Conservation (phyloP, 2,329 filamentous ascomycete genomes). For the Nemania serpens region DNA sequence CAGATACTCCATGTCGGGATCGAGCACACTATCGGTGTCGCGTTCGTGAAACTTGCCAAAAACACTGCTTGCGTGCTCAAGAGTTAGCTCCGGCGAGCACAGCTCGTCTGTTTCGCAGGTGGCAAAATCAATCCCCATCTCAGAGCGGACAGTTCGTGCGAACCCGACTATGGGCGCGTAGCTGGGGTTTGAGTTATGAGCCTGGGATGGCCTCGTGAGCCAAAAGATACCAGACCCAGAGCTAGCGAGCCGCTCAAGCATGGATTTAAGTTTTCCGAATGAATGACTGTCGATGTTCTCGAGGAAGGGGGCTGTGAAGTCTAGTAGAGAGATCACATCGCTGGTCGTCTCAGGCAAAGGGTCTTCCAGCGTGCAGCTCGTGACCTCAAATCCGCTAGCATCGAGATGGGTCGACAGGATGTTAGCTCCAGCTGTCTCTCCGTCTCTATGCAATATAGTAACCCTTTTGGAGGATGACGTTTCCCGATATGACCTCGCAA, state of each 20-base stretch:
- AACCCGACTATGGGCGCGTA: slow-evolving; percentile 8
- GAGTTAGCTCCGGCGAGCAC: background rate
- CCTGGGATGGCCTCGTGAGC: background rate
- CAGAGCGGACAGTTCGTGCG: slow-evolving; percentile 34
- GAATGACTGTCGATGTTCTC: background rate
- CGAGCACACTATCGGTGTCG: background rate
- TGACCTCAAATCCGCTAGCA: background rate
- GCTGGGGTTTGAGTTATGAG: background rate
- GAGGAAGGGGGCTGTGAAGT: slow-evolving; percentile 5
- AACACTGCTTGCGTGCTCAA: background rate
- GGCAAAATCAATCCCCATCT: slow-evolving; percentile 34
- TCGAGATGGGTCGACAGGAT: background rate
- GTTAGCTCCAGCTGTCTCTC: background rate
- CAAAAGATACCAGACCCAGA: slow-evolving; percentile 1
- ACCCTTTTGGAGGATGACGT: background rate
- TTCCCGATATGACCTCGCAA: background rate
- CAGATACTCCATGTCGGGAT: slow-evolving; percentile 4
- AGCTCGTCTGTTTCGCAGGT: slow-evolving; percentile 12
- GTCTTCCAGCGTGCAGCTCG: background rate
- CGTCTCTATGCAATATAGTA: background rate
- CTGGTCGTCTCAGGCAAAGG: background rate
- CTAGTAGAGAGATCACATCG: background rate
- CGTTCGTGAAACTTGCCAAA: background rate
- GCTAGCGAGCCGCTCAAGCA: background rate
- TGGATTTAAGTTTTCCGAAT: background rate